Conservation (phyloP, 179 eudicot species). For the Carnegiea gigantea region DNA sequence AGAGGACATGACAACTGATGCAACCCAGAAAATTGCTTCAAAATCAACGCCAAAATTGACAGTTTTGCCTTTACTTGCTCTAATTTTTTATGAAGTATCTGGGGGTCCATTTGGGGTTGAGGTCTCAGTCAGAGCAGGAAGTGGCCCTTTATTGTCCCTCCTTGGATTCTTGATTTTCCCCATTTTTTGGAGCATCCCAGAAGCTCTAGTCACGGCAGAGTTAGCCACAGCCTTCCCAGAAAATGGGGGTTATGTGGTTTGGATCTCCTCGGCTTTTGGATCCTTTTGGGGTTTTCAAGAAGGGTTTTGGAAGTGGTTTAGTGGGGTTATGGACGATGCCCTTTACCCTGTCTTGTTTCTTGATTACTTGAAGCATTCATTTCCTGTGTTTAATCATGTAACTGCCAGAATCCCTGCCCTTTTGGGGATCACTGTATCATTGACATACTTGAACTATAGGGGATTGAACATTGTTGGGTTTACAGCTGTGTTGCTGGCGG, state of each 20-base stretch:
- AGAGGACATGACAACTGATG: slow-evolving; percentile 33
- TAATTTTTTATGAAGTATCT: slow-evolving; percentile 79
- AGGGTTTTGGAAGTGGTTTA: slow-evolving; percentile 82
- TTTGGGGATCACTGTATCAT: slow-evolving; percentile 48
- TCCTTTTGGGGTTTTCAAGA: slow-evolving; percentile 85
- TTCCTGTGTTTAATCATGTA: slow-evolving; percentile 42
- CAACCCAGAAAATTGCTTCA: slow-evolving; percentile 21
- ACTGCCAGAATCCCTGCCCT: slow-evolving; percentile 59
- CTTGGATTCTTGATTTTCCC: slow-evolving; percentile 76
- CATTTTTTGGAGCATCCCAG: slow-evolving; percentile 74
- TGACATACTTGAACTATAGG: slow-evolving; percentile 70
- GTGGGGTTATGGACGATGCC: slow-evolving; percentile 82
- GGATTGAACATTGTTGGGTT: slow-evolving; percentile 71
- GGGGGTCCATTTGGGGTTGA: slow-evolving; percentile 88
- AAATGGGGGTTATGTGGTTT: slow-evolving; percentile 80
- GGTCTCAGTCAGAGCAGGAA: slow-evolving; percentile 62
- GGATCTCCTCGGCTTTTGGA: slow-evolving; percentile 79
- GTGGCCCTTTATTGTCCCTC: slow-evolving; percentile 63
- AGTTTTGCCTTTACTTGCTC: slow-evolving; percentile 58
- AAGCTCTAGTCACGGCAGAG: slow-evolving; percentile 73
- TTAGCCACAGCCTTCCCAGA: slow-evolving; percentile 67
- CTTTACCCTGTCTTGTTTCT: slow-evolving; percentile 76
- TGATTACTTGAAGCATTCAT: slow-evolving; percentile 64
- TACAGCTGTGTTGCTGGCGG: slow-evolving; percentile 57
- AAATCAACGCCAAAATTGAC: slow-evolving; percentile 50